These are phyloP conservation scores for Fraxinus velutina DNA, from an alignment of 305 asterid species.

Conservation along the genomic window DNA sequence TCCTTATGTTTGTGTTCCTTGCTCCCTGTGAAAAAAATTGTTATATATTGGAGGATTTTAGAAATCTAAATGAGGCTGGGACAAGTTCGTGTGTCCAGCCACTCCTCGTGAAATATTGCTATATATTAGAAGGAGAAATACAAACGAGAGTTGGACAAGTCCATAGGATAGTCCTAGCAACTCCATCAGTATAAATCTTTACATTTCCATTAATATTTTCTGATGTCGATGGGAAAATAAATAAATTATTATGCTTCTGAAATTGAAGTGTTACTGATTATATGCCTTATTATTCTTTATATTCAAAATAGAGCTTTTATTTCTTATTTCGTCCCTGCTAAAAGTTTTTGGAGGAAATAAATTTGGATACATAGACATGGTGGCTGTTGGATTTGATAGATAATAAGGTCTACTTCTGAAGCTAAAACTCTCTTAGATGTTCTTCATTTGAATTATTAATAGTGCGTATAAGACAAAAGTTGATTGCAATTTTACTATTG, in stretches of 20 bases:
- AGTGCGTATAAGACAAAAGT: not conserved
- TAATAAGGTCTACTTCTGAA: not conserved
- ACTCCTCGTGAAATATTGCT: not conserved
- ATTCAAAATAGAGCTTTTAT: not conserved
- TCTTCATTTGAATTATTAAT: not conserved
- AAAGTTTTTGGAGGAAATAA: too few relatives aligned
- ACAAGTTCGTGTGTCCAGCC: not conserved
- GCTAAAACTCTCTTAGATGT: not conserved
- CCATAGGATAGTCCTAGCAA: not conserved
- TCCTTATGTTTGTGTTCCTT: not conserved
- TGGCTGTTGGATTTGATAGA: not conserved
- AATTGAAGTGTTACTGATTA: not conserved
- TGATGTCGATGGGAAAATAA: not conserved
- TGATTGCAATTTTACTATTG: not conserved
- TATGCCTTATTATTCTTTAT: not conserved
- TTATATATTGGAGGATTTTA: not conserved
- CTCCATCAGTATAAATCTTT: not conserved
- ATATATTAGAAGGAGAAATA: not conserved
- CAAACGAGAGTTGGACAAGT: not conserved
- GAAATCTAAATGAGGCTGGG: not conserved
- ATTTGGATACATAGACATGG: not conserved
- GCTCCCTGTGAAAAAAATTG: not conserved
- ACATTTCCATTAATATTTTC: not conserved
- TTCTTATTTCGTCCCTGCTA: not conserved
- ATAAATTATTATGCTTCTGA: not conserved